Evolutionary conservation across 257 asterid genomes (phyloP), one percentile per base, ranked within the genome.

Genomic region (Echium plantagineum): DNA sequence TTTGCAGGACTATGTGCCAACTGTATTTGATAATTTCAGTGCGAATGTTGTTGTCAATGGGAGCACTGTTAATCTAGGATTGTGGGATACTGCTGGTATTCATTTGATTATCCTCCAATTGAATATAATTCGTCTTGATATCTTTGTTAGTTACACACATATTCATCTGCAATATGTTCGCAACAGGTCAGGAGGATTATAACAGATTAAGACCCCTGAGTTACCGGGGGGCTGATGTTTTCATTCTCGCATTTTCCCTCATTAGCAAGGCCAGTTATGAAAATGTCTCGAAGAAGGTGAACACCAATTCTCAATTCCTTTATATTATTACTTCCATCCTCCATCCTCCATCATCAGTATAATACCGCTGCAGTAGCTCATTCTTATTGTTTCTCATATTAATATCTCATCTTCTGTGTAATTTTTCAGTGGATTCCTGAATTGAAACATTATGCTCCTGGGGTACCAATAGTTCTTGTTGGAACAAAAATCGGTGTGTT

Each of bases 1-100:
- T 69, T 21, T 68, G 77, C 93, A 90, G 96, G 97, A 79, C 66
- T 79, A 79, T 57, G 85, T 79, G 69, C 85, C 85, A 51, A 78
- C 84, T 4, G 84, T 78, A 19, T 79, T 79, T 59, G 85, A 79
- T 66, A 79, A 79, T 65, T 78, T 78, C 81, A 78, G 84, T 72
- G 84, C 84, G 62, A 78, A 78, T 53, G 84, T 78, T 66, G 84
- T 78, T 48, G 84, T 78, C 71, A 75, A 78, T 72, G 84, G 84
- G 60, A 64, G 71, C 62, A 78, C 84, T 6, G 79, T 78, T 51
- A 78, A 78, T 59, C 75, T 78, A 64, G 84, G 84, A 68, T 66
- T 78, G 70, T 79, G 85, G 85, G 85, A 79, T 76, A 79, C 85
- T 60, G 85, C 85, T 60, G 85, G 85, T 76, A 73, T 59, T 18